A percentile compares a stretch with the other conserved stretches of the same genome.
These are phyloP conservation scores for Avena atlantica DNA, from an alignment of 176 grass and related monocot genomes.

Conservation along the genomic window DNA sequence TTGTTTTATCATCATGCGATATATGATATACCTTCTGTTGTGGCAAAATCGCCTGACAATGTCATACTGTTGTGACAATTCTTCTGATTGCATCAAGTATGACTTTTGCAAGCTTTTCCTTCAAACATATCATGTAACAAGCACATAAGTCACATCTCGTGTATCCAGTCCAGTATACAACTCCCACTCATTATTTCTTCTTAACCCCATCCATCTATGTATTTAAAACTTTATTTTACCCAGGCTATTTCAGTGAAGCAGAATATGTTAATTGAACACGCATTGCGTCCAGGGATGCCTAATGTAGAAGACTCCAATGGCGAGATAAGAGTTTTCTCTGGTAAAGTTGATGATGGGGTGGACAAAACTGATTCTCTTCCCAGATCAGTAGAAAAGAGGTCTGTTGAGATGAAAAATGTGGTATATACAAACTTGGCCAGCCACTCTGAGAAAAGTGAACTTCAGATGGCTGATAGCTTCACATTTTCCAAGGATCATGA, in stretches of 20 bases:
- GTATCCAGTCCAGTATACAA: neutral
- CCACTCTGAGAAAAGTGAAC: conserved; percentile 22
- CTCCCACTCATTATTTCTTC: neutral
- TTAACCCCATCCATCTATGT: conserved; percentile 11
- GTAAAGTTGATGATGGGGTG: conserved; percentile 41
- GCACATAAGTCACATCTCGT: neutral
- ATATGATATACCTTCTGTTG: neutral
- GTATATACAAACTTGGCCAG: neutral
- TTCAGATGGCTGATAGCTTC: conserved; percentile 25
- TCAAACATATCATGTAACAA: neutral
- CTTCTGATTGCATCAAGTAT: neutral
- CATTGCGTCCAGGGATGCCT: conserved; percentile 45
- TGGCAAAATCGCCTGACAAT: conserved; percentile 1
- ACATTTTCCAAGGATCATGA: conserved; percentile 33
- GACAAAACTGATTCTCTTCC: neutral
- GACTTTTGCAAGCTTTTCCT: neutral
- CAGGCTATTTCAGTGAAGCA: conserved; percentile 92
- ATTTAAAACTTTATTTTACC: conserved; percentile 41
- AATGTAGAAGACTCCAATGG: conserved; percentile 31
- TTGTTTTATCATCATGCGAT: conserved; percentile 9
- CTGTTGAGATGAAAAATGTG: conserved; percentile 12
- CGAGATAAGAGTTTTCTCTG: conserved; percentile 49
- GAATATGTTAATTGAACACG: conserved; percentile 78
- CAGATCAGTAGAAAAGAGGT: conserved; percentile 34
- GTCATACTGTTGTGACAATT: neutral